These are phyloP conservation scores for Mallotus nudiflorus DNA, from an alignment of 345 rosid species.

Conservation along the genomic window DNA sequence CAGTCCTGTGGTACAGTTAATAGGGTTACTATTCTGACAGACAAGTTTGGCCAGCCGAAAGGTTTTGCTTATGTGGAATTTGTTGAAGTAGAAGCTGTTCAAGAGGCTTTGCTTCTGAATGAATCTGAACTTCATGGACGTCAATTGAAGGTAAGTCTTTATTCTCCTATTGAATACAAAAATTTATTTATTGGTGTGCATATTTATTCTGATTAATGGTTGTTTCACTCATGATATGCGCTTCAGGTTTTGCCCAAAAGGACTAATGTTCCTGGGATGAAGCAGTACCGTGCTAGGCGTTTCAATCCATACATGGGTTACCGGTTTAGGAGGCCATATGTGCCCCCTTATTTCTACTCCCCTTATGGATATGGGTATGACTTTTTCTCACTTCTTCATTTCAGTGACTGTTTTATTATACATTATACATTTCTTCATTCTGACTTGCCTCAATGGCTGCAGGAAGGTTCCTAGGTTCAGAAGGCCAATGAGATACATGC, in stretches of 20 bases:
- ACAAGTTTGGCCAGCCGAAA: slow-evolving; percentile 93
- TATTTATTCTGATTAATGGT: not conserved
- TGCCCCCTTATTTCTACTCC: slow-evolving; percentile 73
- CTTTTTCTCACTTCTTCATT: not conserved
- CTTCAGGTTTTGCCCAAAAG: slow-evolving; percentile 77
- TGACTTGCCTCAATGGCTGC: slow-evolving; percentile 25
- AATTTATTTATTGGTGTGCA: not conserved
- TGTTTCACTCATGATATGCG: not conserved
- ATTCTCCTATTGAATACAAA: not conserved
- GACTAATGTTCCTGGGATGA: slow-evolving; percentile 94
- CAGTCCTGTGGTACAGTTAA: slow-evolving; percentile 96
- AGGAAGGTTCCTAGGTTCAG: slow-evolving; percentile 92
- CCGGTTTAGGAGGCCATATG: slow-evolving; percentile 70
- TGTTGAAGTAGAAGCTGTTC: slow-evolving; percentile 77
- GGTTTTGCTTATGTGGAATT: slow-evolving; percentile 98
- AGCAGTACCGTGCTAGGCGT: slow-evolving; percentile 76
- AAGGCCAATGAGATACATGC: slow-evolving; percentile 89
- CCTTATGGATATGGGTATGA: slow-evolving; percentile 92
- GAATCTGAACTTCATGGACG: slow-evolving; percentile 98
- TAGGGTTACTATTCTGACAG: slow-evolving; percentile 88
- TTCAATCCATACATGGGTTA: slow-evolving; percentile 71
- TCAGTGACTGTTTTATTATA: not conserved
- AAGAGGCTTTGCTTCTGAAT: slow-evolving; percentile 77
- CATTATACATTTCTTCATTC: not conserved
- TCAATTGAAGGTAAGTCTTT: slow-evolving; percentile 64